Base-by-base conservation (phyloP, 148 eudicot species). In the Euryodendron excelsum region DNA sequence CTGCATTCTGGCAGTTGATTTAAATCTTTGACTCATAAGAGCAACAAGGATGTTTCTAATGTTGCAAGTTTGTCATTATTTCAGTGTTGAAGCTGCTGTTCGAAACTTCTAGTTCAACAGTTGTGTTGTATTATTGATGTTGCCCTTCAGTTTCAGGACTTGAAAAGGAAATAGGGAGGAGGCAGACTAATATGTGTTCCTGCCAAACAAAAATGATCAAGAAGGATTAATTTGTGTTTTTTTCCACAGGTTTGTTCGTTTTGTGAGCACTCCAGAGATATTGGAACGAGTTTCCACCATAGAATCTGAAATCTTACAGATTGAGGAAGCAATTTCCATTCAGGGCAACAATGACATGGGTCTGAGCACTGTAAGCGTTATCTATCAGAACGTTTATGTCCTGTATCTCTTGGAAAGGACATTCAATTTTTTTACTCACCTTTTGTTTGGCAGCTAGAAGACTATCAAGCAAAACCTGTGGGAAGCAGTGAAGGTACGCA, bases 221-320 rank as follows among this genome's bases (percentile, higher is more conserved):
- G n/a, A n/a, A n/a, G n/a, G n/a, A 27, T 72, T 76, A 12, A 78
- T 50, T 41, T 60, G 23, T 66, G 50, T 67, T 58, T 9, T 31
- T 41, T 75, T 44, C 31, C 36, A 77, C 78, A 96, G 99, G 90
- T 96, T 93, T 88, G 99, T 96, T 88, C 97, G 99, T 53, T 96
- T 93, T 87, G 99, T 96, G 87, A 96, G 97, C 81, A 93, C 92
- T 71, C 99, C 98, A 1, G 99, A 96, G 88, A 90, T 96, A 74
- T 90, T 93, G 80, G 99, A 93, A 87, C 89, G 99, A 73, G 99
- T 92, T 15, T 85, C 84, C 79, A 92, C 97, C 41, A 86, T 93
- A 87, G 99, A 96, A 87, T 90, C 97, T 74, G 98, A 96, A 82
- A 96, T 93, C 69, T 66, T 87, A 61, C 99, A 96, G 86, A 92